Conservation (phyloP, 495 filamentous ascomycete genomes). For the Hypoxylon fuscum region DNA sequence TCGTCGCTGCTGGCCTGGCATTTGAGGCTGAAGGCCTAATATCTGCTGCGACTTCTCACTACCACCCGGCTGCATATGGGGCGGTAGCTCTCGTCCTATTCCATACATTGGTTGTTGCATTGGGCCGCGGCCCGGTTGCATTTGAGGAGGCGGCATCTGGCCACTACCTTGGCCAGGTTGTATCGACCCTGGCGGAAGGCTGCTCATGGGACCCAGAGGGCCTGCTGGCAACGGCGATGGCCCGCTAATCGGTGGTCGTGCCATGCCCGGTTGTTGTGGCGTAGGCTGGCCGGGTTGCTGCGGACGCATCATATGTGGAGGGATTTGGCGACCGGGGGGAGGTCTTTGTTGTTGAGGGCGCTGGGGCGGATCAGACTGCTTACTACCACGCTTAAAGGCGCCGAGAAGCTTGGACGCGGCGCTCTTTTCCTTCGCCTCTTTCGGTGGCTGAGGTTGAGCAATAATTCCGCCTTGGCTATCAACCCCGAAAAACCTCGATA, state of each 20-base stretch:
- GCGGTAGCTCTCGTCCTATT: constrained; percentile 18
- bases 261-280: constrained; percentile 2
- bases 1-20: constrained; percentile 12
- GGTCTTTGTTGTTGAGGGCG: constrained; percentile 30
- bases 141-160: constrained; percentile 23
- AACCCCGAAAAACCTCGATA: constrained; percentile 40
- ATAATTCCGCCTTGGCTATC: constrained; percentile 24
- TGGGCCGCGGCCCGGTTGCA: constrained; percentile 18
- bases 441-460: constrained; percentile 11
- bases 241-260: constrained; percentile 11
- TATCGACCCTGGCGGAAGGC: constrained; percentile 49
- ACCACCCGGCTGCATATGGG: constrained; percentile 12
- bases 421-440: constrained; percentile 42
- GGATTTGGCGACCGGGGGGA: constrained; percentile 35
- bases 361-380: constrained; percentile 33
- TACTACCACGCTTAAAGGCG: constrained; percentile 39
- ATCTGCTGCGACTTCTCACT: constrained; percentile 19
- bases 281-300: constrained; percentile 4
- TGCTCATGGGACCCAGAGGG: constrained; percentile 34
- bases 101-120: constrained; percentile 29
- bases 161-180: constrained; percentile 37
- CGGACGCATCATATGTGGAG: constrained; percentile 31
- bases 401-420: constrained; percentile 38
- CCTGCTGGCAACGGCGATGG: constrained; percentile 16
- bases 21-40: constrained; percentile 12